phyloP scores from a whole-genome alignment of 2,329 filamentous ascomycete genomes.

The Neofusicoccum sp. region DNA sequence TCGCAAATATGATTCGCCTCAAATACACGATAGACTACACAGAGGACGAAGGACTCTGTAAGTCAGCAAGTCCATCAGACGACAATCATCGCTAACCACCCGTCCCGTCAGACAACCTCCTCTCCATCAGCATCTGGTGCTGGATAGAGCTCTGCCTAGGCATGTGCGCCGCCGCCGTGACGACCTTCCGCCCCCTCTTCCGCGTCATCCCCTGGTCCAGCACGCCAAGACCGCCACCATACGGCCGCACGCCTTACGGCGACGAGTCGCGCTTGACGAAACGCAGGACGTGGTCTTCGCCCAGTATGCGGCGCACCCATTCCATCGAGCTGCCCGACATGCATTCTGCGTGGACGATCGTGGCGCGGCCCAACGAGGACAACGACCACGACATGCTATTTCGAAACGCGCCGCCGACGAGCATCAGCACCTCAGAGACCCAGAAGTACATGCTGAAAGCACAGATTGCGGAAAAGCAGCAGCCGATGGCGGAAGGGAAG shows the following conservation, averaged over 20 bases:
- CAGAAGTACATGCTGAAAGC: constrained; percentile 1
- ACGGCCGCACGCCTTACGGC: too few relatives aligned
- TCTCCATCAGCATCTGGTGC: not conserved
- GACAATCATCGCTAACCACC: not conserved
- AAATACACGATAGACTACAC: not conserved
- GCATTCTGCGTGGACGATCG: not conserved
- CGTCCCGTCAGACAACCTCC: not conserved
- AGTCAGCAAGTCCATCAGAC: too few relatives aligned
- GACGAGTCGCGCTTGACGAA: not conserved
- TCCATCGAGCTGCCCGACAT: not conserved
- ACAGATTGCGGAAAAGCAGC: not conserved
- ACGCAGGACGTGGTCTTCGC: not conserved
- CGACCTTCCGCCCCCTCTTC: constrained; percentile 1
- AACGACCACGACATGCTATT: not conserved
- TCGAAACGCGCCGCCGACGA: not conserved
- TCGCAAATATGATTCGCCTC: constrained; percentile 6
- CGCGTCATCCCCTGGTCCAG: not conserved
- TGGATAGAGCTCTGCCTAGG: not conserved
- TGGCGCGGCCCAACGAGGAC: not conserved
- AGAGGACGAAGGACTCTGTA: not conserved
- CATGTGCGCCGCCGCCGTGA: not conserved
- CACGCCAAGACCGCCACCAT: too few relatives aligned
- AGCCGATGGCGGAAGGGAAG: too few relatives aligned
- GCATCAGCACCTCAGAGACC: too few relatives aligned
- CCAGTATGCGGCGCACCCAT: not conserved